Evolutionary conservation across 805 yeast genomes (phyloP).

Genomic region (Maudiozyma barnettii): DNA sequence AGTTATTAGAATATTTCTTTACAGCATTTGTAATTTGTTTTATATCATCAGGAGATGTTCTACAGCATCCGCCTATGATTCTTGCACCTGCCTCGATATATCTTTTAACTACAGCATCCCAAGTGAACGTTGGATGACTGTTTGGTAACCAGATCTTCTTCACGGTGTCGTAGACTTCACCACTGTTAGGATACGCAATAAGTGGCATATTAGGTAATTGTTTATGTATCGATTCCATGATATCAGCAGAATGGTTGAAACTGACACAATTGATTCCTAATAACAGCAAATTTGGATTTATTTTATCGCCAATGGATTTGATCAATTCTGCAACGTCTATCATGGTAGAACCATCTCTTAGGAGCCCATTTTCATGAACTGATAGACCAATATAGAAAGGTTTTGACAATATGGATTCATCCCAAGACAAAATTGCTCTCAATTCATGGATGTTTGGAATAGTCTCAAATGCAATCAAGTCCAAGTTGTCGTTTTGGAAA

Average conservation of each 20-base stretch:
- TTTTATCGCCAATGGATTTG: slow-evolving; percentile 11
- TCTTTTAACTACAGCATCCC: slow-evolving; percentile 33
- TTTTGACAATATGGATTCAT: slow-evolving; percentile 30
- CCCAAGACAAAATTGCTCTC: slow-evolving; percentile 35
- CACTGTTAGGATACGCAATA: slow-evolving; percentile 67
- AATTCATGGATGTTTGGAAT: slow-evolving; percentile 56
- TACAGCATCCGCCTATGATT: slow-evolving; percentile 69
- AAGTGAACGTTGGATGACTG: slow-evolving; percentile 19
- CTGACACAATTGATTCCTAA: slow-evolving; percentile 67
- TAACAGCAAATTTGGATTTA: slow-evolving; percentile 32
- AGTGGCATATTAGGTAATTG: slow-evolving; percentile 30
- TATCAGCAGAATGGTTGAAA: slow-evolving; percentile 32
- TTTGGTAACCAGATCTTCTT: slow-evolving; percentile 35
- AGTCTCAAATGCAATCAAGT: slow-evolving; percentile 60
- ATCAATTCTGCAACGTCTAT: slow-evolving; percentile 24
- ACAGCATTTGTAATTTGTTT: slow-evolving; percentile 14
- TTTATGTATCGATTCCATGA: slow-evolving; percentile 27
- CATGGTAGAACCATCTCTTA: slow-evolving; percentile 46
- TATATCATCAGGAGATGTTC: slow-evolving; percentile 47
- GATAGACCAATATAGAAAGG: slow-evolving; percentile 40
- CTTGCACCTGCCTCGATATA: slow-evolving; percentile 37
- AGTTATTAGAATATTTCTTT: neutral
- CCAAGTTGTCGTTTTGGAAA: slow-evolving; percentile 41
- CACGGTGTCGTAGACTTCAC: slow-evolving; percentile 49
- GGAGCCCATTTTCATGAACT: slow-evolving; percentile 27